Evolutionary conservation across 192 early-diverging fungal genomes (phyloP), one percentile per base, ranked within the genome.

Genomic region (Paraglomus occultum): DNA sequence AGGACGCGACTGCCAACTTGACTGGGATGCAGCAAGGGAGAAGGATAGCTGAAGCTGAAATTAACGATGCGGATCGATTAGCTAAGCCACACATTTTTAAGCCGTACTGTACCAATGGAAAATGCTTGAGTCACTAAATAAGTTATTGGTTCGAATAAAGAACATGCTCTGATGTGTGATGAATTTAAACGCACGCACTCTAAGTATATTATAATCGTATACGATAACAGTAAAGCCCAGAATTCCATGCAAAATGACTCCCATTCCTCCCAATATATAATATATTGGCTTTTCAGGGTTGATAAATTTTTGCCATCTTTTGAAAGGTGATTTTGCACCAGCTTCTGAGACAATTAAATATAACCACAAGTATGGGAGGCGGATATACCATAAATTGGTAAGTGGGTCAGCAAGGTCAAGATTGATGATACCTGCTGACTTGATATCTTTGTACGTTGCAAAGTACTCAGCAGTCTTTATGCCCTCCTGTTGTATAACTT

Each of bases 81-180:
- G 45, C 5, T 39, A 61, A 61, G 20, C 22, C 40, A 61, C 40
- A n/a, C 12, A 4, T 61, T 40, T 61, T 61, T 45, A 61, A 61
- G 8, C 17, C 1, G 11, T 44, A 18, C 45, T n/a, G n/a, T n/a
- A n/a, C n/a, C n/a, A n/a, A n/a, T n/a, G n/a, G n/a, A n/a, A n/a
- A n/a, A n/a, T n/a, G n/a, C n/a, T n/a, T n/a, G n/a, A n/a, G n/a
- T n/a, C n/a, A n/a, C n/a, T n/a, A n/a, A n/a, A n/a, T n/a, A n/a
- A n/a, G n/a, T n/a, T n/a, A n/a, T n/a, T n/a, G n/a, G n/a, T n/a
- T n/a, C n/a, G n/a, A n/a, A n/a, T n/a, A n/a, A n/a, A n/a, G n/a
- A n/a, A n/a, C n/a, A n/a, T n/a, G n/a, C n/a, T n/a, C n/a, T n/a
- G n/a, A n/a, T n/a, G n/a, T n/a, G n/a, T n/a, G n/a, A n/a, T n/a